phyloP scores from a whole-genome alignment of 1,139 yeast genomes.

The Geotrichum aggregatum region DNA sequence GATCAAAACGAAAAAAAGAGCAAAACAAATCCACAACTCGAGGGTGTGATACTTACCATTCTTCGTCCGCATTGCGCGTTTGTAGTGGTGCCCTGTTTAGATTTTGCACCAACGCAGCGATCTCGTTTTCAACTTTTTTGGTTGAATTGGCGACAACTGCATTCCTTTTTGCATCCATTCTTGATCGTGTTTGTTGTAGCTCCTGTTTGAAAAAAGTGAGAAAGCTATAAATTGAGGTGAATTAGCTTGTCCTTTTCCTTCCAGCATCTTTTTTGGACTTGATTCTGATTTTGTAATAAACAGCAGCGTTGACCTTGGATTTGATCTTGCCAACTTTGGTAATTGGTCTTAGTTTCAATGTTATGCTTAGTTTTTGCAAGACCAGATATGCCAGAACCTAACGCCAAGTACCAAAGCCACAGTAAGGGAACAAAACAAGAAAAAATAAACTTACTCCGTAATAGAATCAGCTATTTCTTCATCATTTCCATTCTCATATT shows the following conservation, averaged over 20 bases:
- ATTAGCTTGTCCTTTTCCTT: too few species aligned
- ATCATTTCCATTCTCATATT: too few species aligned
- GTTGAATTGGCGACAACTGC: not conserved
- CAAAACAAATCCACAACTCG: too few species aligned
- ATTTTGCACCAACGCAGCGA: not conserved
- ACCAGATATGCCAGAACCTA: too few species aligned
- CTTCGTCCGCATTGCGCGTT: not conserved
- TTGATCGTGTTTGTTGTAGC: not conserved
- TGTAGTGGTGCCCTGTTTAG: not conserved
- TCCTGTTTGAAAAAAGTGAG: slow-evolving; percentile 1
- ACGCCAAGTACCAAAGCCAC: too few species aligned
- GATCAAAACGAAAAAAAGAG: too few species aligned
- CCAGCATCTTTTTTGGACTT: too few species aligned
- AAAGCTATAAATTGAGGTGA: not conserved
- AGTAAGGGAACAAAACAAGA: not conserved
- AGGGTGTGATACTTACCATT: too few species aligned
- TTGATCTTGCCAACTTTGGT: not conserved
- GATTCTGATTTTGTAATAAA: too few species aligned
- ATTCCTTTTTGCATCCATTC: not conserved
- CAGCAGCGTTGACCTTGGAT: too few species aligned
- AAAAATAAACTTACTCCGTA: not conserved
- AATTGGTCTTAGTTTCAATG: not conserved
- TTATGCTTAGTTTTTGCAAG: too few species aligned
- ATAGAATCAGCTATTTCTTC: too few species aligned
- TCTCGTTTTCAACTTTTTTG: not conserved